Evolutionary conservation across 2,329 filamentous ascomycete species (phyloP).

Genomic region (Aureobasidium pullulans): DNA sequence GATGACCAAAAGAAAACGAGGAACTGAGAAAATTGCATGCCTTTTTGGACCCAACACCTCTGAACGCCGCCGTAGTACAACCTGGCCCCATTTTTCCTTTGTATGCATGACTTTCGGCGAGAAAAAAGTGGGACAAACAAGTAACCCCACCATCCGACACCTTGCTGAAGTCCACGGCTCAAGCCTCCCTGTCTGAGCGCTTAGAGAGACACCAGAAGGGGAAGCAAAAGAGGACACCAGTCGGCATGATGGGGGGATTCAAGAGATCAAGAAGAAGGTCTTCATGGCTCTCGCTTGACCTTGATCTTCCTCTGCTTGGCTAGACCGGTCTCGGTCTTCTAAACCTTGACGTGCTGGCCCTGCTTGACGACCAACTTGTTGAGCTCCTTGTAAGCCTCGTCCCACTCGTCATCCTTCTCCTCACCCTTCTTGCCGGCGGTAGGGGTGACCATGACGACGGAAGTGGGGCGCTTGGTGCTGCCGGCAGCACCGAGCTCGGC

Average conservation of each 20-base stretch:
- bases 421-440: slow-evolving; percentile 42
- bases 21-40: neutral
- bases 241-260: neutral
- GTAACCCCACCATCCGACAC: neutral
- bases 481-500: slow-evolving; percentile 91
- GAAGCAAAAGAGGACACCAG: neutral
- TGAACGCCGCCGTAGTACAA: slow-evolving; percentile 2
- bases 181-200: neutral
- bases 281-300: slow-evolving; percentile 5
- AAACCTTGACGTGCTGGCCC: slow-evolving; percentile 49
- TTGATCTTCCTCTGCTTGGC: slow-evolving; percentile 2
- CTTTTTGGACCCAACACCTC: slow-evolving; percentile 6
- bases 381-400: slow-evolving; percentile 41
- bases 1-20: neutral
- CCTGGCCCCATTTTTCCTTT: neutral
- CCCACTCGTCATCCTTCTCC: slow-evolving; percentile 39
- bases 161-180: neutral
- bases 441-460: slow-evolving; percentile 75
- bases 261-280: neutral
- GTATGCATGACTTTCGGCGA: slow-evolving; percentile 6
- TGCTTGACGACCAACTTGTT: slow-evolving; percentile 54
- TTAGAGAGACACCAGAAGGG: neutral
- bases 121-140: neutral
- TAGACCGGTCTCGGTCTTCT: slow-evolving; percentile 7
- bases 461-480: slow-evolving; percentile 91